Conservation (phyloP, 805 yeast species). For the Tetrapisispora namnaoensis region DNA sequence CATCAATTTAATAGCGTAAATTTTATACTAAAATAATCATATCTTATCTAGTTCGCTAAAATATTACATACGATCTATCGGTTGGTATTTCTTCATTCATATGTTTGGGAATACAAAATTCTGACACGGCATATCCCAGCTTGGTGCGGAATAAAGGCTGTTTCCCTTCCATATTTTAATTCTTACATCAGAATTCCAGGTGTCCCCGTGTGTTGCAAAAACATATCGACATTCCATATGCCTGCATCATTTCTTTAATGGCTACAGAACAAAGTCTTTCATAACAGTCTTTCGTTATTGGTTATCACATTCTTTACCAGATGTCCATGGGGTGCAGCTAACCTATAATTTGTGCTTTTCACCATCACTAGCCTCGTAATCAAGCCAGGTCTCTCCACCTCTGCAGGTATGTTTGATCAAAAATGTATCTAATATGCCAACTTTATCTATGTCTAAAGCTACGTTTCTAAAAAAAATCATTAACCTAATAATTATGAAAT, state of each 20-base stretch:
- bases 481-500: too few relatives aligned
- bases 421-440: too few relatives aligned
- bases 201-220: background rate
- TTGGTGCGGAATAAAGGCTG: background rate
- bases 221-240: background rate
- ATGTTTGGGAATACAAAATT: background rate
- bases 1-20: too few relatives aligned
- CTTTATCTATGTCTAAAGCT: too few relatives aligned
- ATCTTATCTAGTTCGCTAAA: too few relatives aligned
- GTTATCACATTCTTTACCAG: background rate
- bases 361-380: background rate
- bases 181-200: background rate
- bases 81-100: too few relatives aligned
- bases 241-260: background rate
- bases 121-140: slow-evolving; percentile 1
- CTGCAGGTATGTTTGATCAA: background rate
- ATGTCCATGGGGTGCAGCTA: background rate
- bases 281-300: background rate
- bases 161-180: background rate
- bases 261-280: background rate
- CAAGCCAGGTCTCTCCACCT: background rate
- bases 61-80: too few relatives aligned
- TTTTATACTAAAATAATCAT: too few relatives aligned
- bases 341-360: background rate
- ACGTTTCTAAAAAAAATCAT: too few relatives aligned